phyloP scores from a whole-genome alignment of 306 rosid species.

The cucumber (Cucumis sativus) region Cucumber_9930_V3 NC_026659.2:26495001-26495500 shows the following conservation, averaged over 20 bases:
- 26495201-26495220: conserved; percentile 1
- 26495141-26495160: conserved; percentile 42
- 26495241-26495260: background rate
- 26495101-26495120: conserved; percentile 21
- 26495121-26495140: conserved; percentile 41
- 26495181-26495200: background rate
- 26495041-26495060: conserved; percentile 25
- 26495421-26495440: background rate
- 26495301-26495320: background rate
- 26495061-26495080: conserved; percentile 30
- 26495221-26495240: background rate
- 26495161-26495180: conserved; percentile 10
- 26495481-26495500: background rate
- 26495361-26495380: background rate
- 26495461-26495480: background rate
- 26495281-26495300: background rate
- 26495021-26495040: conserved; percentile 54
- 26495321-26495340: background rate
- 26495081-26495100: conserved; percentile 29
- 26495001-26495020: conserved; percentile 47
- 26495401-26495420: background rate
- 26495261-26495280: conserved; percentile 1
- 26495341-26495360: background rate
- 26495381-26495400: background rate
- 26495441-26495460: background rate